phyloP scores from a whole-genome alignment of 2,329 filamentous ascomycete genomes.

The Microcera coccophila region DNA sequence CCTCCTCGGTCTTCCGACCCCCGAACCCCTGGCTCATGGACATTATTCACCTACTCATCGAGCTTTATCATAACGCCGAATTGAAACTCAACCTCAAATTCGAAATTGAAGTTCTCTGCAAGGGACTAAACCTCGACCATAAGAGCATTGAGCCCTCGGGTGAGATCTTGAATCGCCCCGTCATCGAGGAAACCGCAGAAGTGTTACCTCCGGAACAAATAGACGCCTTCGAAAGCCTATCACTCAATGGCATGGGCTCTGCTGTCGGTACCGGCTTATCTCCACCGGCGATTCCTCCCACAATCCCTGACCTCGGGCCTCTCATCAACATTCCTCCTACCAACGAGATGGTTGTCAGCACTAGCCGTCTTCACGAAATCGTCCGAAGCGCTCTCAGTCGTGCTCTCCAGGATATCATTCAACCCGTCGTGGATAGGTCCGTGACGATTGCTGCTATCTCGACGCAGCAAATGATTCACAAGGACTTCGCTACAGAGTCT shows the following conservation, averaged over 20 bases:
- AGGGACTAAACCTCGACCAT: constrained; percentile 85
- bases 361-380: constrained; percentile 66
- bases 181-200: constrained; percentile 59
- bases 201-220: constrained; percentile 62
- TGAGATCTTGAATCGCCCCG: constrained; percentile 73
- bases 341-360: constrained; percentile 73
- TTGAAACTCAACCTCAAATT: constrained; percentile 97
- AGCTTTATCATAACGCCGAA: constrained; percentile 89
- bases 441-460: constrained; percentile 98
- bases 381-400: constrained; percentile 82
- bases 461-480: constrained; percentile 89
- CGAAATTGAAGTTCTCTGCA: constrained; percentile 96
- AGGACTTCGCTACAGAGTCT: constrained; percentile 91
- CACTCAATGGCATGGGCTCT: constrained; percentile 68
- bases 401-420: constrained; percentile 93
- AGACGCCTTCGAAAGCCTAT: constrained; percentile 79
- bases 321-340: constrained; percentile 77
- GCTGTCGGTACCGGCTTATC: constrained; percentile 69
- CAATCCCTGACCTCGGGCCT: constrained; percentile 78
- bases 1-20: constrained; percentile 84
- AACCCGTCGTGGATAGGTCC: constrained; percentile 93
- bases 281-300: constrained; percentile 70
- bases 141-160: constrained; percentile 85
- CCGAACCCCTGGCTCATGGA: constrained; percentile 99
- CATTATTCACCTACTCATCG: constrained; percentile 83